A percentile compares a stretch with the other conserved stretches of the same genome.
Evolutionary conservation across 768 basidiomycete species (phyloP).

Genomic region (Kwoniella mangroviensis): DNA sequence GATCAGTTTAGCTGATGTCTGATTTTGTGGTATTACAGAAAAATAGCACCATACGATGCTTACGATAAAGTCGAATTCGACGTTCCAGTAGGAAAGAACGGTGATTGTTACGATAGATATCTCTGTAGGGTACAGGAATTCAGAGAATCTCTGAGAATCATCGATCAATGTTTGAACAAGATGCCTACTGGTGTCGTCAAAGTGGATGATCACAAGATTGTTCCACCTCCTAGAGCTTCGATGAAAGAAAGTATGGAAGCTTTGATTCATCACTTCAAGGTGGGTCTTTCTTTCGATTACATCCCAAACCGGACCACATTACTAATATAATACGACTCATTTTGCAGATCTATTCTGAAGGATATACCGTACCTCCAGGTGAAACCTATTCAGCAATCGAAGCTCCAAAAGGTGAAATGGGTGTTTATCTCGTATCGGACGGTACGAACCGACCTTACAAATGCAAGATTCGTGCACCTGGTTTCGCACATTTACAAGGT

Average conservation of each 20-base stretch:
- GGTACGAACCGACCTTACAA: slow-evolving; percentile 94
- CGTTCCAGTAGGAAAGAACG: slow-evolving; percentile 92
- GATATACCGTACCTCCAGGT: slow-evolving; percentile 85
- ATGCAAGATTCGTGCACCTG: slow-evolving; percentile 95
- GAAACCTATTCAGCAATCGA: slow-evolving; percentile 98
- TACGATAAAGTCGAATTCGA: slow-evolving; percentile 98
- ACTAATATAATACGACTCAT: not conserved
- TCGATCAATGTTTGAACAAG: slow-evolving; percentile 91
- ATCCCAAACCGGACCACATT: not conserved
- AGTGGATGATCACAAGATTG: slow-evolving; percentile 96
- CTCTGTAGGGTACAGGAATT: slow-evolving; percentile 98
- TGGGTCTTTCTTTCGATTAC: slow-evolving; percentile 39
- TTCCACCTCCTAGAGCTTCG: slow-evolving; percentile 90
- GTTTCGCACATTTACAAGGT: slow-evolving; percentile 93
- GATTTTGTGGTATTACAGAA: slow-evolving; percentile 57
- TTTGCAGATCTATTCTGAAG: slow-evolving; percentile 85
- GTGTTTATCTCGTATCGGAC: slow-evolving; percentile 95
- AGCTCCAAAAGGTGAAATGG: slow-evolving; percentile 99
- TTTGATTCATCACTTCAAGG: slow-evolving; percentile 98
- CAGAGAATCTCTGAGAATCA: slow-evolving; percentile 88
- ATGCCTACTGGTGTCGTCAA: slow-evolving; percentile 91
- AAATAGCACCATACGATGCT: slow-evolving; percentile 90
- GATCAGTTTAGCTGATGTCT: not conserved
- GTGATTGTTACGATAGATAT: slow-evolving; percentile 98
- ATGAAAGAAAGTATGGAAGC: slow-evolving; percentile 99